These are phyloP conservation scores for Hanseniaspora occidentalis DNA, from an alignment of 805 yeast species.

Conservation along the genomic window DNA sequence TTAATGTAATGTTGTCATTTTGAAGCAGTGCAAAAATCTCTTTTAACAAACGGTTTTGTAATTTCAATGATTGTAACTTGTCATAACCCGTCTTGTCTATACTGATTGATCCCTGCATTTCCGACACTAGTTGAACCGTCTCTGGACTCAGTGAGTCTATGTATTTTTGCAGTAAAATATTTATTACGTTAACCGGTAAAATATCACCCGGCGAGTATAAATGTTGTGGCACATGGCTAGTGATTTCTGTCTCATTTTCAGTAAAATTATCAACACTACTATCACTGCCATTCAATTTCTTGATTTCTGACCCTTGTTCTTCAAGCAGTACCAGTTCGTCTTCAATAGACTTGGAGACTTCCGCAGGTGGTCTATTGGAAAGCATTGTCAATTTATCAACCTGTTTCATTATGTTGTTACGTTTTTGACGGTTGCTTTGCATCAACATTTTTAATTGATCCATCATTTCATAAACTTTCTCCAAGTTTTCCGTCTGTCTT, in stretches of 20 bases:
- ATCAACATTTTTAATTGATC: constrained; percentile 11
- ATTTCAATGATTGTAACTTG: neutral
- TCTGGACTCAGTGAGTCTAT: neutral
- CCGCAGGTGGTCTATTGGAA: neutral
- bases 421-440: constrained; percentile 12
- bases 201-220: neutral
- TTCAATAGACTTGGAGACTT: no score
- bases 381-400: constrained; percentile 12
- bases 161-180: neutral
- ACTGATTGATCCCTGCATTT: neutral
- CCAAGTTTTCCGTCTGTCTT: constrained; percentile 19
- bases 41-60: neutral
- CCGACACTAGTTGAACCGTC: neutral
- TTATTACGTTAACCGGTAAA: neutral
- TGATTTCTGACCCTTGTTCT: no score
- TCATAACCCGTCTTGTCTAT: neutral
- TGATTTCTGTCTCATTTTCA: neutral
- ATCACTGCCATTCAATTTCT: no score
- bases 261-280: no score
- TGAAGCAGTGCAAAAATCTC: neutral
- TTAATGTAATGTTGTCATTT: neutral
- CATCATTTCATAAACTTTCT: constrained; percentile 15
- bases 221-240: neutral
- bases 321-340: no score
- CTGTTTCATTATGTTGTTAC: constrained; percentile 11